Percentiles rank a stretch among this genome's conserved stretches.
Conservation (phyloP, 345 rosid genomes). For the Cardamine resedifolia region DNA sequence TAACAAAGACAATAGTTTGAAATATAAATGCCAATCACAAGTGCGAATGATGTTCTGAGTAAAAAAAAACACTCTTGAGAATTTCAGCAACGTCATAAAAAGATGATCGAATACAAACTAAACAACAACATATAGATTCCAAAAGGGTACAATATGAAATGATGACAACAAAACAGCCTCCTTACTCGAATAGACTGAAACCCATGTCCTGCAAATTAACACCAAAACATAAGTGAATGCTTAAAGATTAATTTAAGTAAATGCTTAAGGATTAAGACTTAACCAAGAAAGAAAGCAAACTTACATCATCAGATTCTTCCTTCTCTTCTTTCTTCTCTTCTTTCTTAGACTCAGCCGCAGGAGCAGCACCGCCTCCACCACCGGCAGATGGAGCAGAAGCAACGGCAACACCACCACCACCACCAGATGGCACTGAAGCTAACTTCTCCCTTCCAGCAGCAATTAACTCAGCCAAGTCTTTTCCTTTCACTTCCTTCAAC, state of each 20-base stretch:
- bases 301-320: slow-evolving; percentile 85
- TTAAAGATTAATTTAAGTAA: background rate
- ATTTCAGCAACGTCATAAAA: background rate
- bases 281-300: background rate
- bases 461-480: slow-evolving; percentile 72
- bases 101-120: background rate
- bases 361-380: slow-evolving; percentile 42
- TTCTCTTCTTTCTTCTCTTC: slow-evolving; percentile 79
- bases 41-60: no score
- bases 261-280: no score
- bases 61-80: slow-evolving; percentile 6
- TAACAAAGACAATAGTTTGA: background rate
- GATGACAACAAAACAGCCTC: background rate
- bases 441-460: slow-evolving; percentile 82
- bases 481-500: slow-evolving; percentile 60
- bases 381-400: slow-evolving; percentile 44
- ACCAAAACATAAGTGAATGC: background rate
- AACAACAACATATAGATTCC: background rate
- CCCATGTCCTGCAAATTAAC: slow-evolving; percentile 60
- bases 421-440: slow-evolving; percentile 72
- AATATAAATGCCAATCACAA: background rate
- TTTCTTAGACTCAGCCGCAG: slow-evolving; percentile 70
- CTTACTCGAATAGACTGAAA: slow-evolving; percentile 57
- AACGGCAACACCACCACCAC: slow-evolving; percentile 44
- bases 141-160: background rate